Conservation (phyloP, 306 rosid genomes). For the Benincasa hispida region DNA sequence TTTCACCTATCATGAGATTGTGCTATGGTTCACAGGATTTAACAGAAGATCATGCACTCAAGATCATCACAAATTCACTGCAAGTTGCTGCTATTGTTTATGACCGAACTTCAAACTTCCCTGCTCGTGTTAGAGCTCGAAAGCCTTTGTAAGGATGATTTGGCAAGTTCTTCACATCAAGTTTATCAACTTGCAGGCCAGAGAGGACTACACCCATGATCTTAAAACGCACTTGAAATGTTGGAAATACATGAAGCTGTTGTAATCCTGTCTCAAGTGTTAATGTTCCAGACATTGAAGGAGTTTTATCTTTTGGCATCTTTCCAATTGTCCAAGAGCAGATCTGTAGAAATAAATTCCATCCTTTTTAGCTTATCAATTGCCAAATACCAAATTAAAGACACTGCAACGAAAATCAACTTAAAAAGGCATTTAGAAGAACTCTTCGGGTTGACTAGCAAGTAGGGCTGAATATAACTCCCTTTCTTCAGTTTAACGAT, state of each 20-base stretch:
- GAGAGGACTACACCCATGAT: slow-evolving; percentile 87
- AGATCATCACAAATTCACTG: neutral
- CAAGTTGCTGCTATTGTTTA: neutral
- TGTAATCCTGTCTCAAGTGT: slow-evolving; percentile 72
- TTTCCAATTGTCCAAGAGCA: slow-evolving; percentile 82
- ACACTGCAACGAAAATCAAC: neutral
- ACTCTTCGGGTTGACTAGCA: neutral
- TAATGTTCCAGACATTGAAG: slow-evolving; percentile 79
- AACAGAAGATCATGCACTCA: neutral
- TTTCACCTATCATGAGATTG: neutral
- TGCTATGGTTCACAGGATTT: neutral
- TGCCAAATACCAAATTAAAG: neutral
- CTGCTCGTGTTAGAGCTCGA: slow-evolving; percentile 75
- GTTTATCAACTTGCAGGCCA: slow-evolving; percentile 72
- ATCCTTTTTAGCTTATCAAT: neutral
- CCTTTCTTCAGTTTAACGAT: neutral
- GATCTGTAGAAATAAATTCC: slow-evolving; percentile 33
- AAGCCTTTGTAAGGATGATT: slow-evolving; percentile 73
- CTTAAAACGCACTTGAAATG: slow-evolving; percentile 66
- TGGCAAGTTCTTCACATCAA: slow-evolving; percentile 60
- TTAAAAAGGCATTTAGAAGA: neutral
- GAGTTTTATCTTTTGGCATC: slow-evolving; percentile 84
- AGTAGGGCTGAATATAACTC: neutral
- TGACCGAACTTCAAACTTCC: slow-evolving; percentile 80
- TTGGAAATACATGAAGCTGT: slow-evolving; percentile 74